Conservation (phyloP, 192 early-diverging fungal species). For the Coemansia sp. region DNA sequence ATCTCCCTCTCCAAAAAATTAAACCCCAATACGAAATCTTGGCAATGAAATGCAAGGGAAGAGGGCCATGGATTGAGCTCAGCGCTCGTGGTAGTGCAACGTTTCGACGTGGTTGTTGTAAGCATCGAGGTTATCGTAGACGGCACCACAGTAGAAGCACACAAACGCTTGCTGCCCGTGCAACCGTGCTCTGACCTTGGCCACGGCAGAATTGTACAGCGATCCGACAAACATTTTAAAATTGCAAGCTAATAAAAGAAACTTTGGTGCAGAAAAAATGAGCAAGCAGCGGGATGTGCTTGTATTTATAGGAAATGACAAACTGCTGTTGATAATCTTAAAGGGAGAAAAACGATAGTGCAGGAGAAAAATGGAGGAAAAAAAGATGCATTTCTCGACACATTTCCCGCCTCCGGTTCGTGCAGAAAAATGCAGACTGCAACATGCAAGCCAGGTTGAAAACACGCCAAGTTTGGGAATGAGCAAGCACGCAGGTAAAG, state of each 20-base stretch:
- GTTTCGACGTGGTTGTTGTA: constrained; percentile 52
- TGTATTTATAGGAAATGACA: neutral
- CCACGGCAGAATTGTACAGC: constrained; percentile 16
- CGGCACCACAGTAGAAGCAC: constrained; percentile 53
- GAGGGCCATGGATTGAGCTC: neutral
- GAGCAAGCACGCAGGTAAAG: neutral
- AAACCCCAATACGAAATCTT: neutral
- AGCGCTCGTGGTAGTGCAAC: constrained; percentile 50
- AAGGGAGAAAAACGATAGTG: neutral
- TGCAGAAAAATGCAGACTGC: constrained; percentile 17
- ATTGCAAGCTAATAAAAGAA: neutral
- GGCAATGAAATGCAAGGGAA: neutral
- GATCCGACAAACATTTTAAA: constrained; percentile 21
- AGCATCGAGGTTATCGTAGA: constrained; percentile 42
- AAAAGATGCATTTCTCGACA: neutral
- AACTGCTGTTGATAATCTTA: neutral
- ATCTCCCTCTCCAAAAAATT: neutral
- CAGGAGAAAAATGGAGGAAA: neutral
- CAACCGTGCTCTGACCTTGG: constrained; percentile 32
- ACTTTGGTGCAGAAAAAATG: neutral
- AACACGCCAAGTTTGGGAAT: constrained; percentile 15
- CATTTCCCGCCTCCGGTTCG: constrained; percentile 5
- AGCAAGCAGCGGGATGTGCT: neutral
- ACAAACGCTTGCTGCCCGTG: constrained; percentile 42
- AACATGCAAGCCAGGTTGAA: constrained; percentile 4